These are phyloP conservation scores for Pseudoperonospora humuli DNA, from an alignment of 352 stramenopile species.

Conservation along the genomic window DNA sequence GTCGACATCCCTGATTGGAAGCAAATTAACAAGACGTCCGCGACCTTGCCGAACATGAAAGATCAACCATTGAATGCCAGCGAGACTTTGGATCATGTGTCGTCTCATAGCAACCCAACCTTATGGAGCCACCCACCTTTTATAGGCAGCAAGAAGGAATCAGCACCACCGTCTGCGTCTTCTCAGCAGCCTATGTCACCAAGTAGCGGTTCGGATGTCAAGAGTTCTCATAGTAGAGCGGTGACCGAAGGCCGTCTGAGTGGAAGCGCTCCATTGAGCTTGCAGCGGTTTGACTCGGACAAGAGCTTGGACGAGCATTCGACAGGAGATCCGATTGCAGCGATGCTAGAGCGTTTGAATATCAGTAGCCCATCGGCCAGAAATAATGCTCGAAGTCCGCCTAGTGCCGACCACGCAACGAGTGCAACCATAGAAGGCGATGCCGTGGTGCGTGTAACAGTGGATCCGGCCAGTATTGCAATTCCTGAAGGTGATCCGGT, in stretches of 20 bases:
- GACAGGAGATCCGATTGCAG: constrained; percentile 25
- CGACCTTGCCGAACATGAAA: constrained; percentile 45
- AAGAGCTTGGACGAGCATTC: constrained; percentile 17
- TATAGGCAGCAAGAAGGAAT: constrained; percentile 29
- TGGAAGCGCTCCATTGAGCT: constrained; percentile 3
- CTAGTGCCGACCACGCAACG: constrained; percentile 16
- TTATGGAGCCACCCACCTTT: constrained; percentile 62
- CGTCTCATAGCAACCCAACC: constrained; percentile 50
- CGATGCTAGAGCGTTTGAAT: constrained; percentile 31
- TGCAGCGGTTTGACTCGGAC: constrained; percentile 24
- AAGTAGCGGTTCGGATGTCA: constrained; percentile 10
- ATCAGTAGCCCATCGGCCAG: constrained; percentile 24
- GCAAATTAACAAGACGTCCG: constrained; percentile 47
- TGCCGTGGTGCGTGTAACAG: constrained; percentile 13
- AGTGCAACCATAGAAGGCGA: constrained; percentile 23
- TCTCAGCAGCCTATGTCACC: constrained; percentile 23
- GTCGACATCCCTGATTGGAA: constrained; percentile 53
- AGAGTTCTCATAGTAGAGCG: constrained; percentile 9
- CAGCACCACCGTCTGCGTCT: constrained; percentile 13
- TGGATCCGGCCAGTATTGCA: constrained; percentile 30
- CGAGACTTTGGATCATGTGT: constrained; percentile 27
- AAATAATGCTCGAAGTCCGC: constrained; percentile 8
- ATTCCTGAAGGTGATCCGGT: constrained; percentile 78
- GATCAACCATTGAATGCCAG: constrained; percentile 23
- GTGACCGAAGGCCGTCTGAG: constrained; percentile 12